A percentile compares a stretch with the other conserved stretches of the same genome.
Conservation (phyloP, 2,329 filamentous ascomycete species). For the Fusarium sp. region DNA sequence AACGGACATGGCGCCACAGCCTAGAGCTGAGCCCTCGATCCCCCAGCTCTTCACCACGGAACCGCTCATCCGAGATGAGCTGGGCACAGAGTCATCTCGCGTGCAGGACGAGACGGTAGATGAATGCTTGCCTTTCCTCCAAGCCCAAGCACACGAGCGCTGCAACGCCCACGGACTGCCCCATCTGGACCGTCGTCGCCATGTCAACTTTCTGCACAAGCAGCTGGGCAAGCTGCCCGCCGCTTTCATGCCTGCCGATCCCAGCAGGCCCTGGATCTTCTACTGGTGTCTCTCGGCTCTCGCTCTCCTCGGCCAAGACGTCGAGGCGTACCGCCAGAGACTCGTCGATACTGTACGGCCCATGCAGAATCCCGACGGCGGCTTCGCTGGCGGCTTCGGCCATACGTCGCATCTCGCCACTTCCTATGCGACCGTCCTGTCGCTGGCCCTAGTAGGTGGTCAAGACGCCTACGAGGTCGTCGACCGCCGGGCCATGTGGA, state of each 20-base stretch:
- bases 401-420: conserved; percentile 89
- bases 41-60: conserved; percentile 65
- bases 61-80: conserved; percentile 71
- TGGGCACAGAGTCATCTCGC: conserved; percentile 73
- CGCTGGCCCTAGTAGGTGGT: conserved; percentile 80
- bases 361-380: conserved; percentile 84
- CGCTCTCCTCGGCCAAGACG: conserved; percentile 78
- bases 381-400: conserved; percentile 93
- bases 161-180: conserved; percentile 80
- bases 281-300: conserved; percentile 90
- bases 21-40: conserved; percentile 45
- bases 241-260: conserved; percentile 78
- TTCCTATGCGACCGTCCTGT: conserved; percentile 84
- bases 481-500: conserved; percentile 87
- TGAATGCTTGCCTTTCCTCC: conserved; percentile 75
- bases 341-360: conserved; percentile 79
- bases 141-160: conserved; percentile 58
- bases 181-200: conserved; percentile 70
- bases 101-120: conserved; percentile 74
- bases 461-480: conserved; percentile 77
- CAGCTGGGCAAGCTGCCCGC: conserved; percentile 70
- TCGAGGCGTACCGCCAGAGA: conserved; percentile 70
- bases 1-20: conserved; percentile 15
- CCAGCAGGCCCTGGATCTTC: conserved; percentile 90
- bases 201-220: conserved; percentile 69